Conservation (phyloP, 139 green algal genomes). For the Tetraselmis striata region DNA sequence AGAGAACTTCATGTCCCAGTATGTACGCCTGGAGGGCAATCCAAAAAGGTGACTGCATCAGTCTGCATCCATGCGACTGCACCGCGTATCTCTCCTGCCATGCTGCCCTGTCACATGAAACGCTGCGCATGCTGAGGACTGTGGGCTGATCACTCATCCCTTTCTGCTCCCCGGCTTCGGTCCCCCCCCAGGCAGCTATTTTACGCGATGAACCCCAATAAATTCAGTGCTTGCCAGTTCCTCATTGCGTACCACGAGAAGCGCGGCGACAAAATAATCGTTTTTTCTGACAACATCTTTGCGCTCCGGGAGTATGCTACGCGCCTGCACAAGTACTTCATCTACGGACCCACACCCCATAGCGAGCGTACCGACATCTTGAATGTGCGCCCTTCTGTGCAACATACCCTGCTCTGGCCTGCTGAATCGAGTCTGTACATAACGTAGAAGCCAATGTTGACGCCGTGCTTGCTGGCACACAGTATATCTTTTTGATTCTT, state of each 20-base stretch:
- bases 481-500: no score
- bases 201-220: conserved; percentile 98
- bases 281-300: conserved; percentile 98
- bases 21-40: background rate
- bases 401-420: no score
- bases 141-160: no score
- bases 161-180: no score
- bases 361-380: conserved; percentile 88
- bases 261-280: conserved; percentile 73
- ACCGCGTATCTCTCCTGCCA: no score
- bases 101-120: no score
- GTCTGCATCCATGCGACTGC: no score
- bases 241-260: conserved; percentile 92
- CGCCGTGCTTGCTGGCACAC: no score
- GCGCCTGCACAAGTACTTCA: conserved; percentile 78
- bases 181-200: conserved; percentile 38
- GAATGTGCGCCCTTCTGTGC: background rate
- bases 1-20: conserved; percentile 60
- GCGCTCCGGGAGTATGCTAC: conserved; percentile 90
- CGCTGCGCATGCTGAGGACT: no score
- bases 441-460: no score
- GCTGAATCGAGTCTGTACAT: no score
- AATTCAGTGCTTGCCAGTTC: conserved; percentile 92
- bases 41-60: background rate
- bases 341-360: conserved; percentile 89